Evolutionary conservation across 352 stramenopile species (phyloP), one percentile per base, ranked within the genome.

Genomic region (Pythium pyrilobum): DNA sequence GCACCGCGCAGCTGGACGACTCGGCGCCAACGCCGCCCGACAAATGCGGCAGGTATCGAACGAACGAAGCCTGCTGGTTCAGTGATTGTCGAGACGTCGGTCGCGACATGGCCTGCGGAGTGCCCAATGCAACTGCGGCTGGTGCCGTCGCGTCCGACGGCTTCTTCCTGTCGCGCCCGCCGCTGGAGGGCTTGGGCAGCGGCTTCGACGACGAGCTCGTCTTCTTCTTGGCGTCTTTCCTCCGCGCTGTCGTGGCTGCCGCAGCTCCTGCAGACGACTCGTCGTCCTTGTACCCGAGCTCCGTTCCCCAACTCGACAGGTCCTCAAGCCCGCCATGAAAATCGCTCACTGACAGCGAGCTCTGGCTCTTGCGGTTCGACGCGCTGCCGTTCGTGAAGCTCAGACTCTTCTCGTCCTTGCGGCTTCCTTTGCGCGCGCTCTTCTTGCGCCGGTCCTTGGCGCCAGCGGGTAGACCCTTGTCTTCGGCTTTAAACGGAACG

Each of bases 371-470:
- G 16, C 57, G 57, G 23, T 37, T 59, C 23, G 57, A 51, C 5
- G 12, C 13, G 29, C 43, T 51, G 18, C 48, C 49, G 33, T 28
- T 52, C 23, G 38, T 21, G 12, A 52, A 40, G 23, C 21, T 15
- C 27, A 37, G 27, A 4, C 37, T 44, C 40, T 54, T 59, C 24
- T 64, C 56, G 4, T 54, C 42, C 9, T 55, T 59, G n/a, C 52
- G 43, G 21, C 31, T 49, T 11, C 58, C 51, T 37, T 52, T 61
- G 25, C 52, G 50, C 10, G 49, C 45, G 16, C 43, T 57, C 45
- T 66, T 66, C 31, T 59, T 59, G 4, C 56, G 40, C 49, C 50
- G 53, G 43, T 65, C 57, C 34, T 59, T 65, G 37, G 37, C 12
- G 6, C 21, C 40, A 31, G 27, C 25, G 12, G 42, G 13, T 8